These are phyloP conservation scores for Rosa chinensis DNA, from an alignment of 306 rosid genomes.

Conservation along the genomic window DNA sequence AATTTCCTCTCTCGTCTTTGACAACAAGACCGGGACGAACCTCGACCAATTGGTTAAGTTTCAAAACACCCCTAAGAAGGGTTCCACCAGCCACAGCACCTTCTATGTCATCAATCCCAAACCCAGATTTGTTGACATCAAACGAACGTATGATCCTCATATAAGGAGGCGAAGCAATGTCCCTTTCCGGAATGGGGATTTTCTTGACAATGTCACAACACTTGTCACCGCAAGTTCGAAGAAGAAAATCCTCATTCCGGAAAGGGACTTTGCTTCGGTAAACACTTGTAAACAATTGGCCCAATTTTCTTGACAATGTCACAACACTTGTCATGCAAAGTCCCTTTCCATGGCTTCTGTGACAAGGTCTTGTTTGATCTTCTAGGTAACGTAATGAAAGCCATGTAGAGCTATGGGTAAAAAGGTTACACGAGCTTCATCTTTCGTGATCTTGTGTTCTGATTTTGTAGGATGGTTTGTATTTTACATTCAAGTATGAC, in stretches of 20 bases:
- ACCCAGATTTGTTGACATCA: conserved; percentile 90
- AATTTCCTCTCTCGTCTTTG: conserved; percentile 78
- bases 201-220: conserved; percentile 77
- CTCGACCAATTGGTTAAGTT: conserved; percentile 79
- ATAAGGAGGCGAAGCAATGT: conserved; percentile 79
- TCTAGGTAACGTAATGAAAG: background rate
- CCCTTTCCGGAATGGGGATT: conserved; percentile 82
- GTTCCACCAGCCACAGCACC: conserved; percentile 97
- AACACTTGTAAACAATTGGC: too few species aligned
- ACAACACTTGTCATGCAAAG: too few species aligned
- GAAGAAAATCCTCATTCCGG: too few species aligned
- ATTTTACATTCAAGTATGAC: too few species aligned
- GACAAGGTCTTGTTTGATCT: background rate
- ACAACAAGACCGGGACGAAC: conserved; percentile 90
- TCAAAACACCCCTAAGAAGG: conserved; percentile 84
- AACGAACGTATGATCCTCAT: conserved; percentile 89
- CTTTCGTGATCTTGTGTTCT: background rate
- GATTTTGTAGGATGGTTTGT: background rate
- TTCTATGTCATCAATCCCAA: conserved; percentile 78
- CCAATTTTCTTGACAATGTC: too few species aligned
- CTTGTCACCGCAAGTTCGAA: too few species aligned
- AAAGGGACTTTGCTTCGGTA: too few species aligned
- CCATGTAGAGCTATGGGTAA: background rate
- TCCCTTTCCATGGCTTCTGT: too few species aligned
- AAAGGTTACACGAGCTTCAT: background rate